Evolutionary conservation across 768 basidiomycete species (phyloP).

Genomic region (Dentipellis fragilis): DNA sequence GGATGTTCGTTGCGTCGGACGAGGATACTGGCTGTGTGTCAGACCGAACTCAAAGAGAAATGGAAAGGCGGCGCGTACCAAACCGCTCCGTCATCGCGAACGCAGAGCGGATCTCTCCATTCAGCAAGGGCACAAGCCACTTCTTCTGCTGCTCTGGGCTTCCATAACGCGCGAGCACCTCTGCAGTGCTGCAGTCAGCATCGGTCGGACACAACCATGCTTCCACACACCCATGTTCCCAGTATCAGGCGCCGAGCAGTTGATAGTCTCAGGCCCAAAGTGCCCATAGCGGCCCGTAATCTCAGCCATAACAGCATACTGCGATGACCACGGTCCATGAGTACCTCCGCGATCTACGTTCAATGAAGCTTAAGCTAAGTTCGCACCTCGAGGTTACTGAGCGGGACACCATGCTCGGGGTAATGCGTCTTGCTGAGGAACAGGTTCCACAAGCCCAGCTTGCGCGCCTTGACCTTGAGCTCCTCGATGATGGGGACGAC

Average conservation of each 20-base stretch:
- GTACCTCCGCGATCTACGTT: neutral
- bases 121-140: slow-evolving; percentile 81
- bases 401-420: slow-evolving; percentile 78
- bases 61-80: slow-evolving; percentile 33
- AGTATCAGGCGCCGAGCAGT: slow-evolving; percentile 95
- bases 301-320: slow-evolving; percentile 99
- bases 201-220: neutral
- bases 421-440: slow-evolving; percentile 94
- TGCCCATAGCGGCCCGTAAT: slow-evolving; percentile 77
- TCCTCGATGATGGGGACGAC: slow-evolving; percentile 73
- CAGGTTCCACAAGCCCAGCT: slow-evolving; percentile 91
- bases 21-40: slow-evolving; percentile 55
- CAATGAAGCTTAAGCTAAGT: slow-evolving; percentile 13
- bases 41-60: slow-evolving; percentile 2
- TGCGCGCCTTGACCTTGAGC: slow-evolving; percentile 81
- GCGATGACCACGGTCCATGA: neutral
- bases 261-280: slow-evolving; percentile 77
- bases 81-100: slow-evolving; percentile 97
- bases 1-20: slow-evolving; percentile 92
- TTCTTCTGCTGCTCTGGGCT: slow-evolving; percentile 81
- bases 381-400: slow-evolving; percentile 89
- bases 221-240: slow-evolving; percentile 83
- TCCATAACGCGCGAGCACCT: slow-evolving; percentile 96
- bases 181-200: slow-evolving; percentile 28
- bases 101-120: slow-evolving; percentile 88